Conservation (phyloP, 2,329 filamentous ascomycete genomes). For the Nigrospora sphaerica region DNA sequence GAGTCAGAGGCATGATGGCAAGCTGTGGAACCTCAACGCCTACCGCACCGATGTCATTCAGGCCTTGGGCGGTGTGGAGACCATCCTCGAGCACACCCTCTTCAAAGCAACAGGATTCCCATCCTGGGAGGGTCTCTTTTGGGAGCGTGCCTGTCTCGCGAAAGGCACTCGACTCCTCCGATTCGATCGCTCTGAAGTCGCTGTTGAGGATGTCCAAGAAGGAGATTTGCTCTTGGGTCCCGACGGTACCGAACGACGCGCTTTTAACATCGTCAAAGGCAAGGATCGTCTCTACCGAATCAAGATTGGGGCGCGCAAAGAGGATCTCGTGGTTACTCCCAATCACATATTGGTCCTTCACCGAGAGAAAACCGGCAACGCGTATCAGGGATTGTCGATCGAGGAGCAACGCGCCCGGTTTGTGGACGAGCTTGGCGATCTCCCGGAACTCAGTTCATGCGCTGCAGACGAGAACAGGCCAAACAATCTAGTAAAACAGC, state of each 20-base stretch:
- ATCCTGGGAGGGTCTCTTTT: constrained; percentile 90
- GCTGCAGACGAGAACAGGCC: too few relatives aligned
- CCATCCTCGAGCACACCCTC: constrained; percentile 90
- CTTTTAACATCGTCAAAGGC: constrained; percentile 42
- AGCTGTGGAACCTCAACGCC: constrained; percentile 93
- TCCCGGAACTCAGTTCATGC: too few relatives aligned
- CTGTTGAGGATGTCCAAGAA: constrained; percentile 40
- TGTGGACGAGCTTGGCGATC: too few relatives aligned
- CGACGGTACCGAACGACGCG: constrained; percentile 36
- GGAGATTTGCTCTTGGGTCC: constrained; percentile 41
- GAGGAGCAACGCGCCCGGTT: too few relatives aligned
- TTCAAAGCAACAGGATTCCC: constrained; percentile 97
- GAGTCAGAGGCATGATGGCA: constrained; percentile 92
- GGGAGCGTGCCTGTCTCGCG: constrained; percentile 52
- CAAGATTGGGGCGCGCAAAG: constrained; percentile 12
- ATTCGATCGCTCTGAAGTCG: constrained; percentile 33
- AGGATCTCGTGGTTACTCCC: too few relatives aligned
- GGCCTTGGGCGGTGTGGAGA: constrained; percentile 91
- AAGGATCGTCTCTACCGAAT: constrained; percentile 40
- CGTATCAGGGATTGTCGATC: too few relatives aligned
- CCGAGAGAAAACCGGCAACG: too few relatives aligned
- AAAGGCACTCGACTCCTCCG: constrained; percentile 36
- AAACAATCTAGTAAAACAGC: too few relatives aligned
- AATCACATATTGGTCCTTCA: too few relatives aligned
- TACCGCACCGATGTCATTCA: constrained; percentile 97